Evolutionary conservation across 2,329 filamentous ascomycete species (phyloP).

Genomic region (Epicoccum nigrum): DNA sequence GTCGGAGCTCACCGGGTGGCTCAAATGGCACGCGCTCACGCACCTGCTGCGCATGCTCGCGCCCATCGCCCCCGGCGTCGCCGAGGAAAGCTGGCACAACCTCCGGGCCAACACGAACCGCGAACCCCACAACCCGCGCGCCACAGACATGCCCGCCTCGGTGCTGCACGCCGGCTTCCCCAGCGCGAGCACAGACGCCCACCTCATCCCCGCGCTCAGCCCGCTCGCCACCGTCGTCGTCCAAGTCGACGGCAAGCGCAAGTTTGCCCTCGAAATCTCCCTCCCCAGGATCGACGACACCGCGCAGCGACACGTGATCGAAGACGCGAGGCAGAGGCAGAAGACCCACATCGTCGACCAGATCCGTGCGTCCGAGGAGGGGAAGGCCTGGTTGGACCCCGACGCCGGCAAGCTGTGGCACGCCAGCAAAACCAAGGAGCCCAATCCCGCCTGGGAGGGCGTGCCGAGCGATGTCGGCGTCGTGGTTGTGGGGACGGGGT

Average conservation of each 20-base stretch:
- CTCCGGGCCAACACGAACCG: slow-evolving; percentile 51
- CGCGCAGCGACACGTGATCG: too few species aligned
- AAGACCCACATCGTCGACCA: slow-evolving; percentile 64
- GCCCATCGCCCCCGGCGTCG: slow-evolving; percentile 78
- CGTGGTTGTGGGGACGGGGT: too few species aligned
- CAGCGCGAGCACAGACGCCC: slow-evolving; percentile 51
- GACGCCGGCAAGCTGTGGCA: slow-evolving; percentile 44
- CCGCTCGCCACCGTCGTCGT: slow-evolving; percentile 67
- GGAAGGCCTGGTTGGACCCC: slow-evolving; percentile 58
- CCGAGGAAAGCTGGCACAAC: slow-evolving; percentile 78
- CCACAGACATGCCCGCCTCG: slow-evolving; percentile 21
- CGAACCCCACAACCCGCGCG: slow-evolving; percentile 4
- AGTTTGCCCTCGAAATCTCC: slow-evolving; percentile 68
- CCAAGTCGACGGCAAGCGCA: slow-evolving; percentile 80
- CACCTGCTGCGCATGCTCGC: slow-evolving; percentile 74
- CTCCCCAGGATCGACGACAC: neutral
- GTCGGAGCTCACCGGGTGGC: slow-evolving; percentile 47
- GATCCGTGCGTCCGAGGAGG: slow-evolving; percentile 67
- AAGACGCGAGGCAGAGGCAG: too few species aligned
- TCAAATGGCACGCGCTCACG: slow-evolving; percentile 59
- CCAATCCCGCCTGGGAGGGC: too few species aligned
- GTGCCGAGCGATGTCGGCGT: too few species aligned
- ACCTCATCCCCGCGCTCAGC: slow-evolving; percentile 56
- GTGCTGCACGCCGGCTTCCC: slow-evolving; percentile 66
- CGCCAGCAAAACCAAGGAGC: slow-evolving; percentile 15